Evolutionary conservation across 2,329 filamentous ascomycete genomes (phyloP), one percentile per base, ranked within the genome.

Genomic region (Colletotrichum karsti): DNA sequence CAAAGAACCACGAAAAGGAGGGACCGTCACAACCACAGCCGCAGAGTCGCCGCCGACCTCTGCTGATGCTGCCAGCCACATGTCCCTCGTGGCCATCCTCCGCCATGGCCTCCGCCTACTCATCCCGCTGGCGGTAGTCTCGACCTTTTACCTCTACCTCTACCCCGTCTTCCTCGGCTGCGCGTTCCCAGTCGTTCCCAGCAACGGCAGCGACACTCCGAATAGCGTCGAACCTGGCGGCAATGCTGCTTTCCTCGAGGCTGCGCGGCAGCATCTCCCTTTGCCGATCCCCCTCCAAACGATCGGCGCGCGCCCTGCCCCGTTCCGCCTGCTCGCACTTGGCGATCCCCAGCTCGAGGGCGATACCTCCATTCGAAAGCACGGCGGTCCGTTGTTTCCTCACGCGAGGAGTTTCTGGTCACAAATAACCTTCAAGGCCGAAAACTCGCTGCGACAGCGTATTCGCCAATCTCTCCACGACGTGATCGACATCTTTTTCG

Each of bases 271-370:
- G 37, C 78, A 79, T 69, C 46, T 75, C 2, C 53, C 68, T 24
- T 53, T 69, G 7, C 55, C 67, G 12, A 73, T 2, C 37, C 73
- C 24, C 70, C 64, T 69, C 42, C 74, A 70, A 26, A 73, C 71
- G 18, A 75, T 74, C 56, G 73, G 73, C 73, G 67, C 48, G 74
- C 70, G 61, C 71, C 77, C 33, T 9, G 93, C 94, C 4, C 93
- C 94, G 0, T 97, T 98, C 75, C 89, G 95, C 65, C 88, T 98
- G 3, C 90, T 98, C 13, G 90, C 94, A 1, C 88, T 98, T 22
- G 95, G 93, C 69, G 95, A 98, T 78, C 95, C 95, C 5, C 95
- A 98, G 78, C 88, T 98, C 60, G 95, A 98, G 81, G 95, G 95
- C 73, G 93, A 97, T 77, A 94, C 92, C 2, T 94, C 93, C 7